A percentile compares a stretch with the other conserved stretches of the same genome.
Conservation (phyloP, 1,284 basidiomycete species). For the Trichosporon sp. region DNA sequence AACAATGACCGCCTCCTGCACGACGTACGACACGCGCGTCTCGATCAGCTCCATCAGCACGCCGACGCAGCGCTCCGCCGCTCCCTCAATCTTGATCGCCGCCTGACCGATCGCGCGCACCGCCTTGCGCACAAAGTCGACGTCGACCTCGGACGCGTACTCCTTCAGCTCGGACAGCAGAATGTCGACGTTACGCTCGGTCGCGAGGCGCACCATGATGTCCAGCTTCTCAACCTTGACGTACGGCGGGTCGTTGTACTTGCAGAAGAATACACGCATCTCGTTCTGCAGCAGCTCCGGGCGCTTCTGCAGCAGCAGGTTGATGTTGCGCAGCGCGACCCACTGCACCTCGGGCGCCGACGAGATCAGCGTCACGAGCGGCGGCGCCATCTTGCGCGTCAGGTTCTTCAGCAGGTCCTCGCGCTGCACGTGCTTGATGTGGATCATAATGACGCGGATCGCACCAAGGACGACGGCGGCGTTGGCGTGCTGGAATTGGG, state of each 20-base stretch:
- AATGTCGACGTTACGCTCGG: slow-evolving; percentile 83
- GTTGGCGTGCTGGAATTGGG: slow-evolving; percentile 97
- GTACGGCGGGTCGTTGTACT: slow-evolving; percentile 99
- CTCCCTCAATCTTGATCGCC: slow-evolving; percentile 91
- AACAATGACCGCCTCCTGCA: slow-evolving; percentile 95
- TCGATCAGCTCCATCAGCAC: slow-evolving; percentile 82
- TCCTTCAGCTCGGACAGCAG: slow-evolving; percentile 92
- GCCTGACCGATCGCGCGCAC: slow-evolving; percentile 93
- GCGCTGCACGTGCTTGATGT: slow-evolving; percentile 75
- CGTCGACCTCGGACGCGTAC: slow-evolving; percentile 97
- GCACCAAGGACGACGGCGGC: slow-evolving; percentile 91
- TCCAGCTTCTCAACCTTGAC: slow-evolving; percentile 98
- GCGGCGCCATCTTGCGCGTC: slow-evolving; percentile 95
- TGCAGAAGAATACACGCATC: slow-evolving; percentile 99
- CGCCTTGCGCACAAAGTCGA: slow-evolving; percentile 96
- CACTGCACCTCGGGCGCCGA: slow-evolving; percentile 99
- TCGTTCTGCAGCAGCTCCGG: slow-evolving; percentile 91
- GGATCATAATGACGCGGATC: slow-evolving; percentile 96
- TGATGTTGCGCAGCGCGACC: slow-evolving; percentile 92
- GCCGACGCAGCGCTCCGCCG: slow-evolving; percentile 84
- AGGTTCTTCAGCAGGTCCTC: slow-evolving; percentile 85
- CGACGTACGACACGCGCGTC: slow-evolving; percentile 92
- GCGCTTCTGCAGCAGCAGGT: slow-evolving; percentile 91
- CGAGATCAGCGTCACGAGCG: slow-evolving; percentile 86
- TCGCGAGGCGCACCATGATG: slow-evolving; percentile 94